Evolutionary conservation across 2,329 filamentous ascomycete species (phyloP).

Genomic region (Epichloe brachyelytri): DNA sequence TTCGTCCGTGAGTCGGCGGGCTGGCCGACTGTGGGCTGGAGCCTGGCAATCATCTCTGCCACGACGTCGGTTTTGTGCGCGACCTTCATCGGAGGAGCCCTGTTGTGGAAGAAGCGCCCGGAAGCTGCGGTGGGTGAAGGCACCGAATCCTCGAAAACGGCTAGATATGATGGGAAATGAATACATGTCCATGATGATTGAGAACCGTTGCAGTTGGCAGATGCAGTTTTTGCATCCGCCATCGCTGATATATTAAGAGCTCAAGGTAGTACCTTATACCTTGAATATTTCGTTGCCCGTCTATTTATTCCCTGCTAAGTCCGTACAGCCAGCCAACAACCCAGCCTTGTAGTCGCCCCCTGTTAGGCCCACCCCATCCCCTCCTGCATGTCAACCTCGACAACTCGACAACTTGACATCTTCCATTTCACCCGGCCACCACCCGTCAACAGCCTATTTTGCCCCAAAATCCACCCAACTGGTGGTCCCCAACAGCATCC

Average conservation of each 20-base stretch:
- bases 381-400: too few species aligned
- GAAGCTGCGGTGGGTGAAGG: not conserved
- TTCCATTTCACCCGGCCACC: too few species aligned
- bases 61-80: slow-evolving; percentile 16
- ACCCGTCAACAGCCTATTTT: too few species aligned
- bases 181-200: not conserved
- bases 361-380: too few species aligned
- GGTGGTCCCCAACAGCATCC: not conserved
- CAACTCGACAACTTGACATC: too few species aligned
- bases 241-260: too few species aligned
- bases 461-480: not conserved
- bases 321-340: too few species aligned
- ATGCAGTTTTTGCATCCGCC: too few species aligned
- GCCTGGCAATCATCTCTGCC: slow-evolving; percentile 16
- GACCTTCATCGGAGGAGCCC: slow-evolving; percentile 18
- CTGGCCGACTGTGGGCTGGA: slow-evolving; percentile 22
- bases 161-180: not conserved
- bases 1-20: slow-evolving; percentile 20
- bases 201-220: not conserved
- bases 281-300: too few species aligned
- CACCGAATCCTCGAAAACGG: not conserved
- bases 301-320: too few species aligned
- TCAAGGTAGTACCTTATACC: too few species aligned
- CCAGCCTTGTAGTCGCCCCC: too few species aligned
- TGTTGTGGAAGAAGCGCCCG: slow-evolving; percentile 16